Evolutionary conservation across 805 yeast genomes (phyloP).

Genomic region (Schwanniomyces sp.): DNA sequence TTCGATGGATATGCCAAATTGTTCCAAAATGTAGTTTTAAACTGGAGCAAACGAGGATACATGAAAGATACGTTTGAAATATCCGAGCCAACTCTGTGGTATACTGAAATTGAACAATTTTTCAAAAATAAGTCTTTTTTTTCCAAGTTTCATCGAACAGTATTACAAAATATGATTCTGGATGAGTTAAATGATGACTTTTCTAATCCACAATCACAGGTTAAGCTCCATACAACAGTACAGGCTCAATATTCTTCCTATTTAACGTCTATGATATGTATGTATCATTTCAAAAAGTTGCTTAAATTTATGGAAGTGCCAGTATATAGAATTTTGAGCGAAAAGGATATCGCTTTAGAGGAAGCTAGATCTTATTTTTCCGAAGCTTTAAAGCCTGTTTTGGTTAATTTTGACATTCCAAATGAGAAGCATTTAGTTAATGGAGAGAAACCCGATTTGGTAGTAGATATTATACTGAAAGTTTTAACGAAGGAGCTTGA

Average conservation of each 20-base stretch:
- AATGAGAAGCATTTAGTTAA: slow-evolving; percentile 12
- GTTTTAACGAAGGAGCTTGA: background rate
- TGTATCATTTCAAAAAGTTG: slow-evolving; percentile 1
- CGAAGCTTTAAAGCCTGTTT: slow-evolving; percentile 3
- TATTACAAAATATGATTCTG: slow-evolving; percentile 15
- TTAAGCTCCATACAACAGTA: slow-evolving; percentile 12
- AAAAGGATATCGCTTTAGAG: slow-evolving; percentile 7
- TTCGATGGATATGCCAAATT: background rate
- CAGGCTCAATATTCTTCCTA: slow-evolving; percentile 10
- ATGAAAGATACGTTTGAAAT: slow-evolving; percentile 9
- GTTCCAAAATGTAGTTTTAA: background rate
- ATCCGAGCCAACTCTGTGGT: slow-evolving; percentile 9
- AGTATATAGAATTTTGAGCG: slow-evolving; percentile 10
- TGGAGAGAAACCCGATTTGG: slow-evolving; percentile 14
- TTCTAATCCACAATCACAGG: slow-evolving; percentile 5
- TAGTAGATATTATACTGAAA: background rate
- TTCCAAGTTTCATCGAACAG: slow-evolving; percentile 10
- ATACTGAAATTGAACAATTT: slow-evolving; percentile 8
- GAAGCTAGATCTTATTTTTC: background rate
- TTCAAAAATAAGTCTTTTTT: slow-evolving; percentile 13
- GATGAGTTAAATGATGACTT: slow-evolving; percentile 12
- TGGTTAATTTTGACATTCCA: slow-evolving; percentile 6
- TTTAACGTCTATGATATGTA: slow-evolving; percentile 2
- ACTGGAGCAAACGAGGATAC: slow-evolving; percentile 9
- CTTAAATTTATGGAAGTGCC: slow-evolving; percentile 10